Evolutionary conservation across 2,329 filamentous ascomycete genomes (phyloP).

Genomic region (Sporothrix brunneoviolacea): DNA sequence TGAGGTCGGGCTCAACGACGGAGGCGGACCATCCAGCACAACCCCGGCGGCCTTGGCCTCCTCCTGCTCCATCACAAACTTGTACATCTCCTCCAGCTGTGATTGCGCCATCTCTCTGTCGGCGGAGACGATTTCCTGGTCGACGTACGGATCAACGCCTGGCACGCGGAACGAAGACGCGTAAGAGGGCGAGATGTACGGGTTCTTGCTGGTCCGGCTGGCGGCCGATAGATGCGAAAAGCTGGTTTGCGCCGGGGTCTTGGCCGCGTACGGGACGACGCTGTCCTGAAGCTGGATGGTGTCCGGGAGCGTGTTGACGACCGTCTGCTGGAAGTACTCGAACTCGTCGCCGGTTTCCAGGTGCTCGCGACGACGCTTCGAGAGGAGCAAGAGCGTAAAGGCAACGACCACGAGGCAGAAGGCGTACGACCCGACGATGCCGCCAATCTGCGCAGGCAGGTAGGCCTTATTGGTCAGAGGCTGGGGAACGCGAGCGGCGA

Average conservation of each 20-base stretch:
- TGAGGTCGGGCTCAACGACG: conserved; percentile 23
- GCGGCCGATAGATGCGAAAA: conserved; percentile 42
- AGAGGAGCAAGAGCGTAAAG: conserved; percentile 54
- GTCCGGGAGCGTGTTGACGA: conserved; percentile 23
- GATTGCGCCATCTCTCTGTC: conserved; percentile 70
- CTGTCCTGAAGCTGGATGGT: conserved; percentile 21
- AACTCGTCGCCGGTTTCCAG: conserved; percentile 47
- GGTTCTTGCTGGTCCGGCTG: conserved; percentile 26
- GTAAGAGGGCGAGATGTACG: conserved; percentile 42
- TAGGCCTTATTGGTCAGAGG: conserved; percentile 54
- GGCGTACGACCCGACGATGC: conserved; percentile 77
- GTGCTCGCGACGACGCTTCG: conserved; percentile 47
- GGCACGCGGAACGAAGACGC: conserved; percentile 42
- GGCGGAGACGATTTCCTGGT: conserved; percentile 66
- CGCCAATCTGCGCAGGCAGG: conserved; percentile 75
- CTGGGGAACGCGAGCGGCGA: conserved; percentile 51
- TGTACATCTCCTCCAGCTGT: conserved; percentile 86
- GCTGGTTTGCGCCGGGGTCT: conserved; percentile 31
- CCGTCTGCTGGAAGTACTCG: conserved; percentile 28
- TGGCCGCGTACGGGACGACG: conserved; percentile 23
- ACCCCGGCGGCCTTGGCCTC: conserved; percentile 55
- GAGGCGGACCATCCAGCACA: conserved; percentile 37
- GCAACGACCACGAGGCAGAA: conserved; percentile 69
- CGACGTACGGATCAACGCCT: conserved; percentile 64
- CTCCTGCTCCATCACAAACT: conserved; percentile 86